Percentiles rank a stretch among this genome's conserved stretches.
phyloP scores from a whole-genome alignment of 768 basidiomycete genomes.

The Lactarius deliciosus region DNA sequence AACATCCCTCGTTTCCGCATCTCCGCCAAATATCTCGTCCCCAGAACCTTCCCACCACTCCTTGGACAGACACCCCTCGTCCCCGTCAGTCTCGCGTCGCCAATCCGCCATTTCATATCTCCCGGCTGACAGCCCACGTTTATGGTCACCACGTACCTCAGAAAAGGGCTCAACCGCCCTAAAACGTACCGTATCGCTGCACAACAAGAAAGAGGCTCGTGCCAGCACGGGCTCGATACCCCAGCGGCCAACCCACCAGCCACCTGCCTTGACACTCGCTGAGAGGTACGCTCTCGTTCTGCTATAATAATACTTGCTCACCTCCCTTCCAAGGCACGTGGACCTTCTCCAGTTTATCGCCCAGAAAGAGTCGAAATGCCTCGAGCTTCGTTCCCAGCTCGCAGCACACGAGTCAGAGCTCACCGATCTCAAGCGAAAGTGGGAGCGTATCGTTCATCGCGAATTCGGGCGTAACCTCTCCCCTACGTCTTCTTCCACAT shows the following conservation, averaged over 20 bases:
- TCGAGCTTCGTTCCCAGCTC: constrained; percentile 77
- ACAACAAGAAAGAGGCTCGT: constrained; percentile 9
- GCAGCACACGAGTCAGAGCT: constrained; percentile 71
- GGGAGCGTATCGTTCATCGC: constrained; percentile 75
- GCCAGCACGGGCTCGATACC: constrained; percentile 34
- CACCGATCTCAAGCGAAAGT: constrained; percentile 72
- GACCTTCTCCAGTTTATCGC: constrained; percentile 83
- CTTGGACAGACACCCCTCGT: constrained; percentile 26
- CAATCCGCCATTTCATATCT: constrained; percentile 58
- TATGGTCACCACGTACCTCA: constrained; percentile 25
- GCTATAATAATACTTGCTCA: neutral
- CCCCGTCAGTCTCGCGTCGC: constrained; percentile 38
- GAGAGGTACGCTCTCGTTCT: constrained; percentile 57
- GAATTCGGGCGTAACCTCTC: constrained; percentile 44
- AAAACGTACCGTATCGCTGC: constrained; percentile 10
- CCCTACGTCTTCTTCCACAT: constrained; percentile 30
- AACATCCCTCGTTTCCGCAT: constrained; percentile 23
- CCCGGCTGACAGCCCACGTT: constrained; percentile 36
- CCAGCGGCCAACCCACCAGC: constrained; percentile 29
- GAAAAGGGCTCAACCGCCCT: neutral
- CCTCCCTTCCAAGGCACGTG: constrained; percentile 53
- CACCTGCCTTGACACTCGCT: constrained; percentile 59
- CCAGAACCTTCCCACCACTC: constrained; percentile 30
- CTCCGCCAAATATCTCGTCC: constrained; percentile 33
- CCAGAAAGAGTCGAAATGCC: constrained; percentile 81